Evolutionary conservation across 2,329 filamentous ascomycete genomes (phyloP), one percentile per base, ranked within the genome.

Genomic region (Colletotrichum horii): DNA sequence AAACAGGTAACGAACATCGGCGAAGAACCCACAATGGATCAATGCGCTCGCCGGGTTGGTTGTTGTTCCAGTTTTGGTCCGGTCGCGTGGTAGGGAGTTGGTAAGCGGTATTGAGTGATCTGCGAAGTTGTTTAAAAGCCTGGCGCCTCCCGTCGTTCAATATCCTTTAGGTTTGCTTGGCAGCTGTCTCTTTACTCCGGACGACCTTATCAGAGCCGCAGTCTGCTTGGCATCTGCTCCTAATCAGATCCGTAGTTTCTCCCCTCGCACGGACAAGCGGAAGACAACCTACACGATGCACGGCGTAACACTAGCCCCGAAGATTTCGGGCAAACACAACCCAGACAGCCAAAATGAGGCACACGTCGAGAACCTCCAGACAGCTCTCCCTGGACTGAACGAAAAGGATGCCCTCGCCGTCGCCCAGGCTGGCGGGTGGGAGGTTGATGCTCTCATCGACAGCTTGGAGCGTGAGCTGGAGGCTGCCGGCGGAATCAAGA

Each of bases 401-500:
- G 74, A 76, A 8, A 68, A 74, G 30, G 82, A 87, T 70, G 84
- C 85, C 22, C 72, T 85, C 15, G 85, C 86, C 70, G 80, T 84
- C 11, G 83, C 85, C 7, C 79, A 81, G 38, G 82, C 81, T 30
- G 83, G 82, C 61, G 81, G 80, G 5, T 80, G 78, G 72, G 84
- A 86, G 61, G 80, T 87, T 19, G 83, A 87, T 62, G 81, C 80
- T 16, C 80, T 87, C 66, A 86, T 88, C 38, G 79, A 79, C 28
- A 83, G 85, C 65, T 85, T 88, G 85, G 86, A 88, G 78, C 79
- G 79, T 12, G 82, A 87, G 79, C 82, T 88, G 22, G 83, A 81
- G 14, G 70, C 74, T 9, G 55, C 70, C 7, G 74, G 74, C 22
- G 74, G 74, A 16, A 16, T 76, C n/a, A 80, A 82, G 28, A 83